Percentiles rank a stretch among this genome's conserved stretches.
Conservation (phyloP, 2,329 filamentous ascomycete species). For the Alternaria hordeiaustralica region DNA sequence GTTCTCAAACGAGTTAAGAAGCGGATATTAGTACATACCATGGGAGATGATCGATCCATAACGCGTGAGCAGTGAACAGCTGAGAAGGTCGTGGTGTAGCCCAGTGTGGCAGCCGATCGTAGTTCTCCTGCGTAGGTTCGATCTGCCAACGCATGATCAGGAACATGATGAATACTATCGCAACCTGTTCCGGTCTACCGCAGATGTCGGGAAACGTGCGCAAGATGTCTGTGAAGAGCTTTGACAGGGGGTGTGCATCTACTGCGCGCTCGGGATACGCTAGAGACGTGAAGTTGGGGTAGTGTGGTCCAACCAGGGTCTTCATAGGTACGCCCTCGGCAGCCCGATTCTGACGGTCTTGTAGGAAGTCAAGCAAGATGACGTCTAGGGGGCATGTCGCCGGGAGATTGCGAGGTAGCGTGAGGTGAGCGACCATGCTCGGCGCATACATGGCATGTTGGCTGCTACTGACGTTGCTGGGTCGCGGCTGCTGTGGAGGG, state of each 20-base stretch:
- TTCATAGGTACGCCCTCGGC: constrained; percentile 68
- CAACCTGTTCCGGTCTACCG: constrained; percentile 80
- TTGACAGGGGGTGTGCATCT: constrained; percentile 77
- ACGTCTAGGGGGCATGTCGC: constrained; percentile 79
- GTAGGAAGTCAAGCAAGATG: constrained; percentile 80
- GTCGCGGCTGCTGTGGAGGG: constrained; percentile 50
- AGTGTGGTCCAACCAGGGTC: constrained; percentile 75
- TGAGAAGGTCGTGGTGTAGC: constrained; percentile 71
- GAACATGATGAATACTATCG: constrained; percentile 86
- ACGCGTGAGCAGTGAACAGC: constrained; percentile 71
- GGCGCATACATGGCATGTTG: constrained; percentile 39
- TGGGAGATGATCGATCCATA: constrained; percentile 83
- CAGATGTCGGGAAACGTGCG: constrained; percentile 81
- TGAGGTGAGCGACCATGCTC: constrained; percentile 40
- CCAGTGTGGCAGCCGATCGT: constrained; percentile 77
- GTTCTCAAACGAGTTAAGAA: not conserved
- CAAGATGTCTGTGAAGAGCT: constrained; percentile 84
- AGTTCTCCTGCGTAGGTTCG: constrained; percentile 78
- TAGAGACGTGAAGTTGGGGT: constrained; percentile 80
- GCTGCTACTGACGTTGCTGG: constrained; percentile 29
- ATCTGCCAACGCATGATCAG: constrained; percentile 84
- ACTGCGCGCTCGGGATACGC: constrained; percentile 71
- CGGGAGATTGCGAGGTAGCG: constrained; percentile 60
- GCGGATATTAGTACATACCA: constrained; percentile 56
- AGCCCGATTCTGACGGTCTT: constrained; percentile 70